A percentile compares a stretch with the other conserved stretches of the same genome.
Evolutionary conservation across 2,329 filamentous ascomycete genomes (phyloP).

Genomic region (Aureobasidium sp.): DNA sequence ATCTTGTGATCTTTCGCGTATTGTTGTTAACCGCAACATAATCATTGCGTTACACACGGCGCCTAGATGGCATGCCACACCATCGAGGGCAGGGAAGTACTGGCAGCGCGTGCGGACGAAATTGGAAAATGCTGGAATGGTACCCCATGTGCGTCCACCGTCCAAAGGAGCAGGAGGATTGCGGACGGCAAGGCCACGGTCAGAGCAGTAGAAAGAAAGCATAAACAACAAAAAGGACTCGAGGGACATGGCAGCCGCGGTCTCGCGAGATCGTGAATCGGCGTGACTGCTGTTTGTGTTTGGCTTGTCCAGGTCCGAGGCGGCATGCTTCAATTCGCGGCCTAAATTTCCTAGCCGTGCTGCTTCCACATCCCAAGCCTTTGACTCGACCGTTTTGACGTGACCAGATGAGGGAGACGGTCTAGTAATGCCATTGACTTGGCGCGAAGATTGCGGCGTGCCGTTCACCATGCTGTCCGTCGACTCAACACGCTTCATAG

Average conservation of each 20-base stretch:
- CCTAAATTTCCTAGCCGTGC: conserved; percentile 36
- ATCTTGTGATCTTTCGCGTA: not conserved
- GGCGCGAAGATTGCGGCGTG: conserved; percentile 8
- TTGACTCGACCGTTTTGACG: conserved; percentile 27
- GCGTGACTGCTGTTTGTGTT: not conserved
- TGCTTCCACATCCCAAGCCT: conserved; percentile 33
- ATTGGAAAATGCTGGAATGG: conserved; percentile 23
- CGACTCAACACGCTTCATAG: conserved; percentile 17
- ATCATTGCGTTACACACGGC: conserved; percentile 35
- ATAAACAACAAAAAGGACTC: conserved; percentile 39
- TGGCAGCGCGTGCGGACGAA: conserved; percentile 24
- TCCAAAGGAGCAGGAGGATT: conserved; percentile 21
- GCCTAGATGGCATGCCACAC: conserved; percentile 35
- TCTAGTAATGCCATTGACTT: conserved; percentile 16
- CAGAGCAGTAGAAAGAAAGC: conserved; percentile 28
- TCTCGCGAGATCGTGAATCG: conserved; percentile 27
- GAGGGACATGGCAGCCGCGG: conserved; percentile 36
- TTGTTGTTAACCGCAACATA: conserved; percentile 20
- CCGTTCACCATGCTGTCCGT: conserved; percentile 13
- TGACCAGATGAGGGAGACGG: conserved; percentile 21
- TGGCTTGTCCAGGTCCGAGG: conserved; percentile 21
- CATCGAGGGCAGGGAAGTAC: conserved; percentile 30
- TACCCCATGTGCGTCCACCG: conserved; percentile 22
- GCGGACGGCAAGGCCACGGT: conserved; percentile 22
- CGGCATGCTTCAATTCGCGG: conserved; percentile 41